Evolutionary conservation across 257 asterid species (phyloP), one percentile per base, ranked within the genome.

Genomic region (Nicotiana tabacum): DNA sequence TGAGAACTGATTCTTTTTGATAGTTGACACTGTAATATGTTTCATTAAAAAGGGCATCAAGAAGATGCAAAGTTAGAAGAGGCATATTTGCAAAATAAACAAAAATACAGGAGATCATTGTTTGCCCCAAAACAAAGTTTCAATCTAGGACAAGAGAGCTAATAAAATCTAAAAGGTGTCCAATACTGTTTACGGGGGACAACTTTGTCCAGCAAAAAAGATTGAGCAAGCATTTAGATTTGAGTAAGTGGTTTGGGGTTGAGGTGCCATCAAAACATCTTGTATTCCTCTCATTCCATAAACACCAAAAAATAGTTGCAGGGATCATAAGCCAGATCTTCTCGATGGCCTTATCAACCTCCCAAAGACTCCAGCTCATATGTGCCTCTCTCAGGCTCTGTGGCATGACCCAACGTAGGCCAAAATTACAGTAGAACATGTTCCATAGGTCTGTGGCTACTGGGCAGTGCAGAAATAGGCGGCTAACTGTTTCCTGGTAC

Each of bases 1-100:
- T 82, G 87, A 53, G 82, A 48, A 48, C 61, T 72, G 61, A 46
- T 46, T 72, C 33, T 21, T 72, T 21, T 24, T 72, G 21, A 72
- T 72, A 21, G 60, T 55, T 43, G 61, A 21, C 58, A 10, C 2
- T 43, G 79, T 21, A 32, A 66, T 32, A 16, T 32, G 48, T 66
- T 15, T 30, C 72, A 66, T 30, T 13, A 30, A 15, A 66, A 66
- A 5, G 70, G 70, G 37, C 72, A 30, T 66, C 46, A 30, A 66
- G 72, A 39, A 30, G 21, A 16, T 66, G 72, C 46, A 32, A 66
- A 66, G 46, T 46, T 30, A 64, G 37, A 33, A 33, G 37, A 33
- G 37, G 37, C 37, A 33, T 33, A 33, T 33, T 33, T 33, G 37
- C 37, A 33, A 33, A 33, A 33, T 33, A 33, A 33, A 33, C 37